Evolutionary conservation across 2,329 filamentous ascomycete species (phyloP).

Genomic region (Paecilomyces formosus): DNA sequence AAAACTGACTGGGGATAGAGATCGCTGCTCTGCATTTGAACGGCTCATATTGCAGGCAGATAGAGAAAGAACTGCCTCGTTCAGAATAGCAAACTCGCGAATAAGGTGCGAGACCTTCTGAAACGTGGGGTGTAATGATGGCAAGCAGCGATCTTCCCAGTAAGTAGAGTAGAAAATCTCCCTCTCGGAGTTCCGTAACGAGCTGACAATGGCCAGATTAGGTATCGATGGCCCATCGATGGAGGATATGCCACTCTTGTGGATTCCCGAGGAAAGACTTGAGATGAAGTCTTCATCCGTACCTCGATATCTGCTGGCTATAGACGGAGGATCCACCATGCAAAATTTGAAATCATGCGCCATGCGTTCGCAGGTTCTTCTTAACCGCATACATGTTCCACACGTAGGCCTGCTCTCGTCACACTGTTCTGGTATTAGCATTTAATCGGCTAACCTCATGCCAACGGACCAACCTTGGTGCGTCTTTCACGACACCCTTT

Average conservation of each 20-base stretch:
- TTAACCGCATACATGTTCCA: constrained; percentile 14
- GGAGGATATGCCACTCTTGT: not conserved
- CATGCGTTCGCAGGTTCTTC: constrained; percentile 9
- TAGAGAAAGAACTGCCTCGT: constrained; percentile 12
- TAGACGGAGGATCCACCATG: not conserved
- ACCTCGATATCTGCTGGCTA: not conserved
- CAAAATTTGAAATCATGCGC: constrained; percentile 9
- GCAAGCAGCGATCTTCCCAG: constrained; percentile 17
- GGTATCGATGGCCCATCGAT: not conserved
- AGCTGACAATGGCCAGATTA: constrained; percentile 5
- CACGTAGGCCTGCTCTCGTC: constrained; percentile 17
- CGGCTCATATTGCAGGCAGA: constrained; percentile 16
- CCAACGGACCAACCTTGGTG: not conserved
- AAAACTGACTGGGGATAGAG: not conserved
- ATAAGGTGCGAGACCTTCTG: not conserved
- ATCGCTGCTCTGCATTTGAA: constrained; percentile 7
- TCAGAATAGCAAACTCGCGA: constrained; percentile 3
- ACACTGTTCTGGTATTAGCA: constrained; percentile 7
- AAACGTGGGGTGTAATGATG: constrained; percentile 17
- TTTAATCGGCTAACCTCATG: not conserved
- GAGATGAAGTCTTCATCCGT: not conserved
- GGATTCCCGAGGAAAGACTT: not conserved
- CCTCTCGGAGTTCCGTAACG: constrained; percentile 13
- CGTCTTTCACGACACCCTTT: constrained; percentile 1
- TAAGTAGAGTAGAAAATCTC: constrained; percentile 18